A percentile compares a stretch with the other conserved stretches of the same genome.
Evolutionary conservation across 768 basidiomycete genomes (phyloP).

Genomic region (Suillus bovinus): DNA sequence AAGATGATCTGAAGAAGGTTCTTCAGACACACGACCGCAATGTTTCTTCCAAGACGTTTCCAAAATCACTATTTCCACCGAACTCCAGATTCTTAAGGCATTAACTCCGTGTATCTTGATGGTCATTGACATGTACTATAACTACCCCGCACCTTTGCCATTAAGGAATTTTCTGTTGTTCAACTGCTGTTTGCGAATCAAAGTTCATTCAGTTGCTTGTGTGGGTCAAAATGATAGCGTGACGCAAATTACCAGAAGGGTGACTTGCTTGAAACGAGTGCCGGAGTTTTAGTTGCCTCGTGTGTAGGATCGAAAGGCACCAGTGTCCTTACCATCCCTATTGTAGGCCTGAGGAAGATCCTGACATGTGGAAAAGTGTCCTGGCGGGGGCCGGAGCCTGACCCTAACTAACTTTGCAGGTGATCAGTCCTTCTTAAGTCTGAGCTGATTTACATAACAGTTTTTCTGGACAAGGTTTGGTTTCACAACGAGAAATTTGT

Average conservation of each 20-base stretch:
- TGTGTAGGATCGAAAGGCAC: too few relatives aligned
- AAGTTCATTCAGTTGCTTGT: neutral
- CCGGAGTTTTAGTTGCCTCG: neutral
- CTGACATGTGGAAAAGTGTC: neutral
- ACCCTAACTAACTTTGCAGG: too few relatives aligned
- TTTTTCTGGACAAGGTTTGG: neutral
- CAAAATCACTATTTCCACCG: constrained; percentile 42
- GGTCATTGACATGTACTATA: neutral
- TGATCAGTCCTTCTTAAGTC: too few relatives aligned
- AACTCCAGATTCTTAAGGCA: constrained; percentile 11
- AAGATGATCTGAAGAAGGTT: constrained; percentile 35
- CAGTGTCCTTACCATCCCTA: neutral
- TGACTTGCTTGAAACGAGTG: neutral
- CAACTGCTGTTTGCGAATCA: neutral
- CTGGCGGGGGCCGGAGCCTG: neutral
- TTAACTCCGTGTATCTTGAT: neutral
- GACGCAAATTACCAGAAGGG: neutral
- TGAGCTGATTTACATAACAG: neutral
- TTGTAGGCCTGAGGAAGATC: neutral
- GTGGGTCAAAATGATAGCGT: neutral
- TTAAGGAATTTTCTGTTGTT: neutral
- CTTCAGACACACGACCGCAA: constrained; percentile 51
- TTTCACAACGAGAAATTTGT: neutral
- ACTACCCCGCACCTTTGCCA: neutral
- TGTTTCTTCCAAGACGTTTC: constrained; percentile 51